Evolutionary conservation across 345 rosid genomes (phyloP), one percentile per base, ranked within the genome.

Genomic region (Laguncularia racemosa): DNA sequence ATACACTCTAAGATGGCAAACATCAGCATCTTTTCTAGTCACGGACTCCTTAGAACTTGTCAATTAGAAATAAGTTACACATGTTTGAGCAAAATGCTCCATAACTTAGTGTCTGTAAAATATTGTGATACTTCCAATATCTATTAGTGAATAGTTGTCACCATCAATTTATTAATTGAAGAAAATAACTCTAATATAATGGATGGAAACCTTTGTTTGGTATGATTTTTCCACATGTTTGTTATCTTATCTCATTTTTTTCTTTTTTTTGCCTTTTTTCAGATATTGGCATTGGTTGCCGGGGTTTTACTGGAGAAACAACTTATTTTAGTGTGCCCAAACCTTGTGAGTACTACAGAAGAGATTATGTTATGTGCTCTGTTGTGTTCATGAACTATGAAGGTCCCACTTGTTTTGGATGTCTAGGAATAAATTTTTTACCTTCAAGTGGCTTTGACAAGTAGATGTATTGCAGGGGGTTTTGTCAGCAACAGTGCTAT

Each of bases 251-350:
- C 63, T 65, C 55, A n/a, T n/a, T n/a, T n/a, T n/a, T n/a, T n/a
- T 61, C 55, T 33, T 50, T 46, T 18, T 53, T 50, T 17, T 47
- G 69, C 20, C 12, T 68, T 52, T 57, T 69, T 68, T 54, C 84
- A 95, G 99, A 69, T 95, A 60, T 62, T 95, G 86, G 73, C 96
- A 44, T 68, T 95, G 66, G 59, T 95, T 64, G 75, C 95, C 43
- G 99, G 96, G 64, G 91, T 83, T 44, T 71, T 95, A 65, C 71
- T 95, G 65, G 99, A 95, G 66, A 95, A 90, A 79, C 99, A 95
- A 62, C 72, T 85, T 61, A 82, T 84, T 1, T 67, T 95, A 53
- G 72, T 81, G 60, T 90, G 92, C 73, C 90, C 99, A 38, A 95
- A 95, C 77, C 82, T 88, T 92, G 99, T 95, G 65, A 61, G 92